phyloP scores from a whole-genome alignment of 2,329 filamentous ascomycete genomes.

The Colletotrichum graminicola region DNA sequence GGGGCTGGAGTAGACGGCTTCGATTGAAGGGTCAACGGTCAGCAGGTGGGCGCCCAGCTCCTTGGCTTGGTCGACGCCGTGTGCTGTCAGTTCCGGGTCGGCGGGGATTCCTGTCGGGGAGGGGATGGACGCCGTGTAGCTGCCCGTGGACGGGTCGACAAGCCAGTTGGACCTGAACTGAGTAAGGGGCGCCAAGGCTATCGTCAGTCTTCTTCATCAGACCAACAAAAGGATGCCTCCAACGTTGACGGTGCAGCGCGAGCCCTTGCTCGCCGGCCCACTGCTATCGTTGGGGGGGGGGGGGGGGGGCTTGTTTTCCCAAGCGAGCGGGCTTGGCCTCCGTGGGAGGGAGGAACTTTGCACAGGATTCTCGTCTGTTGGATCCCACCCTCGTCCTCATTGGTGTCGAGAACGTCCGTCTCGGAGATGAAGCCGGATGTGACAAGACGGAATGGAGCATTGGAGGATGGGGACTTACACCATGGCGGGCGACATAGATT shows the following conservation, averaged over 20 bases:
- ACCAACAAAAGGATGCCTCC: conserved; percentile 14
- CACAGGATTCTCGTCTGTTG: background rate
- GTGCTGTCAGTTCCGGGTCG: conserved; percentile 87
- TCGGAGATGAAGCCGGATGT: conserved; percentile 33
- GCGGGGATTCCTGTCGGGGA: conserved; percentile 90
- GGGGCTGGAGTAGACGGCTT: conserved; percentile 84
- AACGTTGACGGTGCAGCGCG: background rate
- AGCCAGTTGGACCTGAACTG: conserved; percentile 93
- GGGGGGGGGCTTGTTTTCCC: background rate
- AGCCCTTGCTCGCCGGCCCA: background rate
- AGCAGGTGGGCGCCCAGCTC: conserved; percentile 79
- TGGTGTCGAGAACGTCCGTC: conserved; percentile 22
- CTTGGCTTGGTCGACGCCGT: conserved; percentile 86
- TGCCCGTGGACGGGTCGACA: conserved; percentile 83
- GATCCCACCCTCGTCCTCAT: background rate
- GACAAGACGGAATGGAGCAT: conserved; percentile 26
- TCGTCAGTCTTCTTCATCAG: conserved; percentile 36
- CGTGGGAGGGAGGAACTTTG: background rate
- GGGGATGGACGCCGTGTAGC: conserved; percentile 78
- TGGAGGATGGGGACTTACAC: conserved; percentile 65
- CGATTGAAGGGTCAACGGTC: conserved; percentile 73
- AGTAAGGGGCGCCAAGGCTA: conserved; percentile 20
- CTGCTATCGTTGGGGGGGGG: background rate
- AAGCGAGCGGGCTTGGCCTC: background rate
- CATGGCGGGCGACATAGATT: conserved; percentile 81